Base-by-base conservation (phyloP, 108 stramenopile genomes). In the Pseudonitzschia delicatissima region DNA sequence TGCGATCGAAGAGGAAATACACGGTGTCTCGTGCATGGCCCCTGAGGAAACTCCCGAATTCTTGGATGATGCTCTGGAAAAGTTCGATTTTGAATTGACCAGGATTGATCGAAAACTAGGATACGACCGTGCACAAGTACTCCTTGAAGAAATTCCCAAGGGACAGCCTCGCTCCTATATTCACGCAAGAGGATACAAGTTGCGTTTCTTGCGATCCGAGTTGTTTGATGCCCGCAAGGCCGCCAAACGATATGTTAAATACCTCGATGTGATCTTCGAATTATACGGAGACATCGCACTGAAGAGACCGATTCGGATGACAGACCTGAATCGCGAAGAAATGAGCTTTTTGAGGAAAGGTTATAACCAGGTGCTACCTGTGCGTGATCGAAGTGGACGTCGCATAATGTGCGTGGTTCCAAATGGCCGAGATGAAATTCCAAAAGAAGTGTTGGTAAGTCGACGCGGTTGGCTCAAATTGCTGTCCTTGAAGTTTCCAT, bases 191-290 rank as follows among this genome's bases (percentile, higher is more conserved):
- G 53, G 31, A n/a, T 55, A 28, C 49, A 70, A 70, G 9, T 59
- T 77, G 44, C 57, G 57, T 23, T 80, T 77, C 51, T 53, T 80
- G 27, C 50, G 72, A 23, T 36, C 63, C 17, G 79, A 80, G 27
- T 23, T 50, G 1, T 80, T 68, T 25, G 73, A 80, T 73, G 57
- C 57, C 0, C 44, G 6, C 5, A 47, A 64, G 26, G 76, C 76
- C 7, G 79, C 73, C 0, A 9, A 25, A 13, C 76, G 79, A 0
- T 67, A 70, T 37, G 48, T 72, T 3, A 57, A 45, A 36, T 61
- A 59, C 27, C 73, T 73, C 29, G 76, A 80, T 39, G 40, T 50
- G 47, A 68, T 77, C 36, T 44, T 77, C 4, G 72, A 77, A 34
- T 35, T 74, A 0, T 80, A 77, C 55, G 79, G 79, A 0, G 68